Base-by-base conservation (phyloP, 2,329 filamentous ascomycete species). In the Aspergillus sp. region DNA sequence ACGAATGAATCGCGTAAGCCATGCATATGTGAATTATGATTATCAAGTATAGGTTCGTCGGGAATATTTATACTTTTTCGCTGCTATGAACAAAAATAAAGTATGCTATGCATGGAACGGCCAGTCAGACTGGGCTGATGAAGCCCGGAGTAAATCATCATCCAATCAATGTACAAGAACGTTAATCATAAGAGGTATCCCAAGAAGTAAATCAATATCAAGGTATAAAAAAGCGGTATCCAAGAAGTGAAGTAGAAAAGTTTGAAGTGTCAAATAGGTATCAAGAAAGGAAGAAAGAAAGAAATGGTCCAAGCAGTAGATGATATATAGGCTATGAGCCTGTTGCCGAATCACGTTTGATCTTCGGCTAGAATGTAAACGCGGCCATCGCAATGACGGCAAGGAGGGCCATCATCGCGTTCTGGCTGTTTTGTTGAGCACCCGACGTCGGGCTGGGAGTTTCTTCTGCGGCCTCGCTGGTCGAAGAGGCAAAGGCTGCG, bases 401-500 rank as follows among this genome's bases (percentile, higher is more conserved):
- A n/a, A 69, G 39, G 8, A 67, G 60, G 26, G 66, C 66, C 47
- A 70, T 58, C 26, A 62, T 44, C 9, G 56, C 56, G 32, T 54
- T 58, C n/a, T 58, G 52, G 39, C 45, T 44, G 39, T 36, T 53
- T 51, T 68, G 54, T 42, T 64, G 42, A 45, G 64, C 60, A 11
- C 68, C 68, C 53, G 62, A 56, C 12, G 66, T 61, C 44, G 62
- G 52, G 53, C 60, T 64, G 49, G 63, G 53, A 22, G 66, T 61
- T 56, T 56, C 61, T 39, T 56, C 58, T 38, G 52, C 49, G 2
- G 47, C 17, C 12, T 56, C 57, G 34, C 49, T 50, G 5, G 60
- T 53, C 5, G 63, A 36, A 9, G 66, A 62, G 12, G 64, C 54
- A 5, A 57, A 55, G 2, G 56, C 26, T 18, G 22, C 24, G 36